Evolutionary conservation across 768 basidiomycete genomes (phyloP), one percentile per base, ranked within the genome.

Genomic region (Pisolithus tinctorius): DNA sequence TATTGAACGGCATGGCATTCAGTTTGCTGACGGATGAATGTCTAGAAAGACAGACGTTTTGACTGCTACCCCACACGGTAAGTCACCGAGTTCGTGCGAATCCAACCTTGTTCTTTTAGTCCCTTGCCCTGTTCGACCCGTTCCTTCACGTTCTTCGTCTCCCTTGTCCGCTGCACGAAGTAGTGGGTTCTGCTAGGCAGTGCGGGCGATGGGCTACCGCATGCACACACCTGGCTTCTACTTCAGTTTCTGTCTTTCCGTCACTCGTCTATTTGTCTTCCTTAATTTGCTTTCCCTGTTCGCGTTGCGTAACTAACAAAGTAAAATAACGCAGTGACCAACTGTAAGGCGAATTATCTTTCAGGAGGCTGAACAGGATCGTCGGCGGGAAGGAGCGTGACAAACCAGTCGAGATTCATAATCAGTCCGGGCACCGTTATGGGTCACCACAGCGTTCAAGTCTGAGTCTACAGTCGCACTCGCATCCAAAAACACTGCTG

Each of bases 41-140:
- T 86, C 46, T 20, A 20, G n/a, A n/a, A 74, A 79, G 34, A 76
- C 71, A 39, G 71, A 71, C 23, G 70, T 75, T 38, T 71, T 93
- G 9, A 89, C 92, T 10, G 88, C 92, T 1, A 93, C 91, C 16
- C 89, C 92, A 4, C 91, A 93, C 78, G 87, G 84, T 76, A 6
- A 13, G 64, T 52, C 30, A 4, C 14, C n/a, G n/a, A n/a, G n/a
- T n/a, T n/a, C n/a, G n/a, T n/a, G n/a, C n/a, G n/a, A n/a, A n/a
- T n/a, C n/a, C n/a, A n/a, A n/a, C n/a, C n/a, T n/a, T n/a, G n/a
- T n/a, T 47, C 31, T 31, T 23, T 34, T 3, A 1, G 25, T 26
- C 58, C 54, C 43, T 58, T 47, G 17, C 44, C 52, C 26, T 49
- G 54, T 53, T 49, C 55, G 23, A 40, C 55, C 52, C 58, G n/a